Conservation (phyloP, 176 grass and related monocot species). For the Aegilops longissima region DNA sequence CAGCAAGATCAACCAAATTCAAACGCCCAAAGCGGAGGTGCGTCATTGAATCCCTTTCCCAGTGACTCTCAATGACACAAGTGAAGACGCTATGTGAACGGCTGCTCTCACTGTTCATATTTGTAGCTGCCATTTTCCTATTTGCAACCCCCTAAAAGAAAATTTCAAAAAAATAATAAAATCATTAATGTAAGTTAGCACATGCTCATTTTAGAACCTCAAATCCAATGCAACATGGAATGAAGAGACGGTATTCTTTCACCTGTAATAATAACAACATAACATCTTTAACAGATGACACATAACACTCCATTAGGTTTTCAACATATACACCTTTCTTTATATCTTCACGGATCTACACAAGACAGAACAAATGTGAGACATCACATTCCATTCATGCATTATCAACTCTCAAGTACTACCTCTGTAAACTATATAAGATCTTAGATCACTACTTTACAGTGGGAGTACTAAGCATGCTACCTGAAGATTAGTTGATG, state of each 20-base stretch:
- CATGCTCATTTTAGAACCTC: neutral
- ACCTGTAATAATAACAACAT: conserved; percentile 83
- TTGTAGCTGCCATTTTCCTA: conserved; percentile 91
- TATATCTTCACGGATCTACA: conserved; percentile 90
- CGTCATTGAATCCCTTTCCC: conserved; percentile 83
- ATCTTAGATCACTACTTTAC: too few relatives aligned
- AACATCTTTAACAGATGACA: conserved; percentile 75
- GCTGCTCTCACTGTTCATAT: conserved; percentile 93
- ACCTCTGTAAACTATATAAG: neutral
- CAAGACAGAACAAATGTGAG: conserved; percentile 15
- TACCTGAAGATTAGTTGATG: conserved; percentile 85
- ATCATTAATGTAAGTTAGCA: conserved; percentile 12
- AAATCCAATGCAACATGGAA: neutral
- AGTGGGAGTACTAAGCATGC: neutral
- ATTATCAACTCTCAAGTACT: neutral
- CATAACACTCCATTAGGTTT: conserved; percentile 73
- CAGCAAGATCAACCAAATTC: conserved; percentile 95
- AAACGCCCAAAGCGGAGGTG: conserved; percentile 81
- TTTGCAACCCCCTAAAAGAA: conserved; percentile 68
- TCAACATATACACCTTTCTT: conserved; percentile 95
- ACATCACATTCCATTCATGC: conserved; percentile 6
- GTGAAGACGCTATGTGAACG: conserved; percentile 95
- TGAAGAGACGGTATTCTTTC: conserved; percentile 20
- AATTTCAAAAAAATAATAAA: conserved; percentile 6
- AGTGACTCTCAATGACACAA: conserved; percentile 84